Conservation (phyloP, 2,329 filamentous ascomycete species). For the Huntiella omanensis region DNA sequence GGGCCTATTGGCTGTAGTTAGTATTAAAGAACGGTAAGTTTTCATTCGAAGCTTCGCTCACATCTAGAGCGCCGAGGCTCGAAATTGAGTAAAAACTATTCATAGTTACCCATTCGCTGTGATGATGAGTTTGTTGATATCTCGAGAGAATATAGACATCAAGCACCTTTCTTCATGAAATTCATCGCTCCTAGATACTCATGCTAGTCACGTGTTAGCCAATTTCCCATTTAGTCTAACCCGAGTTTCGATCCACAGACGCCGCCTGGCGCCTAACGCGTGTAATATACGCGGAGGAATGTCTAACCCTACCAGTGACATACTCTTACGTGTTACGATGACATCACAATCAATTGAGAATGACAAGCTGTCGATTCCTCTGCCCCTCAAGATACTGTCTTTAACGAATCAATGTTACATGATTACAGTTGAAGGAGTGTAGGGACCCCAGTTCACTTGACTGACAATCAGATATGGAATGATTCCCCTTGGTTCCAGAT, state of each 20-base stretch:
- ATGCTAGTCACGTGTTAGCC: no score
- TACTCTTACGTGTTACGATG: conserved; percentile 5
- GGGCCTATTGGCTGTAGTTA: conserved; percentile 30
- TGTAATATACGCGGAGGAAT: no score
- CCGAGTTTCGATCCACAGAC: no score
- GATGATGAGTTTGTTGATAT: no score
- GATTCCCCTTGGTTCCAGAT: neutral
- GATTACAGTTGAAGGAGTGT: neutral
- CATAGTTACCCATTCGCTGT: no score
- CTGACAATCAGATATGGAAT: neutral
- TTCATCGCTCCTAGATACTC: no score
- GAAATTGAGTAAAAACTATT: neutral
- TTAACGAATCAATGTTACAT: neutral
- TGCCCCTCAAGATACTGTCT: neutral
- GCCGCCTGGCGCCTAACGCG: no score
- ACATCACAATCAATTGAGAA: neutral
- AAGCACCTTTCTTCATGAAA: no score
- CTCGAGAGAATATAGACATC: no score
- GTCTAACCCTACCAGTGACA: no score
- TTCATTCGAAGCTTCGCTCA: neutral
- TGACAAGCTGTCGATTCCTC: neutral
- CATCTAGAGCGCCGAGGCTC: conserved; percentile 1
- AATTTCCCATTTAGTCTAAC: no score
- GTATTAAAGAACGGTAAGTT: neutral
- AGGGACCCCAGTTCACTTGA: neutral